Percentiles rank a stretch among this genome's conserved stretches.
phyloP scores from a whole-genome alignment of 2,329 filamentous ascomycete genomes.

The Pseudogymnoascus sp. region DNA sequence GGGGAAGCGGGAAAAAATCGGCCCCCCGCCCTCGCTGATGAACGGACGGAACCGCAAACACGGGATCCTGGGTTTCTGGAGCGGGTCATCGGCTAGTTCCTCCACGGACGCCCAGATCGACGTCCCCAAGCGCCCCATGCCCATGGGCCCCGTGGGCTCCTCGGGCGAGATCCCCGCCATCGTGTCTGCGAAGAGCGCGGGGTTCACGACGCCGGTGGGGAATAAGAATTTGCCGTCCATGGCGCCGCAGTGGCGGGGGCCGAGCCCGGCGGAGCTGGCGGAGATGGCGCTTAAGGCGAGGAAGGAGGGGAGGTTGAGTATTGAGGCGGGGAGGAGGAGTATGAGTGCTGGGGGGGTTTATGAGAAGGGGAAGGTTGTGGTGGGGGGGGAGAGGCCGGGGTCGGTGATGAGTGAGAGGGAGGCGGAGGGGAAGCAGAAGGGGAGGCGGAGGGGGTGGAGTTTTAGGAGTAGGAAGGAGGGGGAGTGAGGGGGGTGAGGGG shows the following conservation, averaged over 20 bases:
- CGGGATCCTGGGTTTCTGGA: background rate
- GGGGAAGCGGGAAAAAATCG: background rate
- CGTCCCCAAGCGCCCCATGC: background rate
- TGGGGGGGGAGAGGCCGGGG: background rate
- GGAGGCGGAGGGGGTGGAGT: background rate
- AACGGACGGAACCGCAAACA: background rate
- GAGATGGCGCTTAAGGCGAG: background rate
- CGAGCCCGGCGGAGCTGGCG: constrained; percentile 17
- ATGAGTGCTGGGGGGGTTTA: background rate
- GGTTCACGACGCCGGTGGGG: background rate
- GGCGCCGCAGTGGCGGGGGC: background rate
- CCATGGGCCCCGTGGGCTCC: background rate
- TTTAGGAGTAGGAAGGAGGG: background rate
- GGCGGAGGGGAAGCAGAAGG: background rate
- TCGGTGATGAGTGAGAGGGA: background rate
- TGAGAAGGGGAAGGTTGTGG: background rate
- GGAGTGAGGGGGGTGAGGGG: background rate
- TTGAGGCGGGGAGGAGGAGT: background rate
- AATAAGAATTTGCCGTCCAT: background rate
- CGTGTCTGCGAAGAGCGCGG: background rate
- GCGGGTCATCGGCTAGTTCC: background rate
- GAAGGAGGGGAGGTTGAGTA: background rate
- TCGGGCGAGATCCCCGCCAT: background rate
- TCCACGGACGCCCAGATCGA: background rate
- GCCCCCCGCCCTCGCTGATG: background rate